Percentiles rank a stretch among this genome's conserved stretches.
phyloP scores from a whole-genome alignment of 2,329 filamentous ascomycete species.

The Aspergillus sp. region DNA sequence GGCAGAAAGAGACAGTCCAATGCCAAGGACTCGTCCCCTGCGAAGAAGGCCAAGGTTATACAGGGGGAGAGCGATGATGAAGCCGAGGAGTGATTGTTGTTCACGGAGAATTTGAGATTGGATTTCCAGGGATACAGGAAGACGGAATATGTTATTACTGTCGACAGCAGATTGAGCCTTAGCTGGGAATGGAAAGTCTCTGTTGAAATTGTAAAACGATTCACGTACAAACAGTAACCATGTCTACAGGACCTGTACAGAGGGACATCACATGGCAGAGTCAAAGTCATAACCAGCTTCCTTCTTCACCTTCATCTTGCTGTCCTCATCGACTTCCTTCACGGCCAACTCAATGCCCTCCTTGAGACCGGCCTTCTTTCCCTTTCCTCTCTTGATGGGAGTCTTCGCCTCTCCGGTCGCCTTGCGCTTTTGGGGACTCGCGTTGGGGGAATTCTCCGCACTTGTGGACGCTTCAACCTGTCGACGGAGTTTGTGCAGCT shows the following conservation, averaged over 20 bases:
- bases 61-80: no score
- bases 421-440: slow-evolving; percentile 2
- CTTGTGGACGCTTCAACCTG: not conserved
- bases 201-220: no score
- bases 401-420: not conserved
- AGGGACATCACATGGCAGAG: not conserved
- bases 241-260: no score
- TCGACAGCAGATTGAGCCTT: no score
- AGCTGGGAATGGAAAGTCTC: no score
- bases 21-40: not conserved
- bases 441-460: not conserved
- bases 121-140: not conserved
- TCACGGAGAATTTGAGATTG: not conserved
- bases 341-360: not conserved
- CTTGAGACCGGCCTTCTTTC: not conserved
- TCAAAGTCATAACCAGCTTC: not conserved
- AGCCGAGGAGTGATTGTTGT: no score
- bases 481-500: not conserved
- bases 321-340: not conserved
- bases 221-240: no score
- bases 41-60: not conserved
- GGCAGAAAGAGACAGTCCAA: not conserved
- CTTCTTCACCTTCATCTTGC: not conserved
- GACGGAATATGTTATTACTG: no score
- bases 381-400: slow-evolving; percentile 1